Conservation (phyloP, 768 basidiomycete species). For the Suillus variegatus region DNA sequence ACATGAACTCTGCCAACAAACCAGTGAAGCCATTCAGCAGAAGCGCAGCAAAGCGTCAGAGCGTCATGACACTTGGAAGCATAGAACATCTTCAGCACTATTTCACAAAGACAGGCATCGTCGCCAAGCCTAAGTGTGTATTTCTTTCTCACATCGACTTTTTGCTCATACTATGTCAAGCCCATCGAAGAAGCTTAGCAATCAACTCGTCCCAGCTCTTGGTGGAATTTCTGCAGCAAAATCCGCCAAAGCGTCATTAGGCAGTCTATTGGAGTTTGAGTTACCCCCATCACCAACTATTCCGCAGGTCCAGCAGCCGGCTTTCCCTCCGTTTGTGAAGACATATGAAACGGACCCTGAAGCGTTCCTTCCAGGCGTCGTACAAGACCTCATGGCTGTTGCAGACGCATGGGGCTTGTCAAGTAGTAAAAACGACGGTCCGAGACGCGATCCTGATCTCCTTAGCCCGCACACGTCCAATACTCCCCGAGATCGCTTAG, state of each 20-base stretch:
- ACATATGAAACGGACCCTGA: conserved; percentile 76
- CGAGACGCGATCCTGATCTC: conserved; percentile 20
- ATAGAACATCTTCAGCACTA: conserved; percentile 96
- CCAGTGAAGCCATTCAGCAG: conserved; percentile 83
- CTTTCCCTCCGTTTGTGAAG: conserved; percentile 58
- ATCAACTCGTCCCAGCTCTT: conserved; percentile 75
- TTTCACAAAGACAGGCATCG: conserved; percentile 86
- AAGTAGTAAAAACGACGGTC: conserved; percentile 8
- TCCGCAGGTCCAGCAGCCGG: conserved; percentile 45
- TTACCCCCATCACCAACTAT: conserved; percentile 71
- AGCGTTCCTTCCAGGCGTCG: conserved; percentile 71
- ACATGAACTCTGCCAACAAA: conserved; percentile 69
- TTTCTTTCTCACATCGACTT: conserved; percentile 6
- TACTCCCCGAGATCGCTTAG: conserved; percentile 32
- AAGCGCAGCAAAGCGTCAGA: conserved; percentile 90
- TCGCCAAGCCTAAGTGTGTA: conserved; percentile 70
- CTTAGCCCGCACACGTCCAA: conserved; percentile 21
- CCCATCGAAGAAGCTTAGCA: conserved; percentile 49
- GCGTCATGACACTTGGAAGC: conserved; percentile 92
- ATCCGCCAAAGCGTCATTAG: conserved; percentile 38
- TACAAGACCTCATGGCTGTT: conserved; percentile 70
- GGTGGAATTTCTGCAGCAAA: conserved; percentile 56
- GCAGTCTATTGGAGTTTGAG: conserved; percentile 49
- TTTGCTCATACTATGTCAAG: conserved; percentile 27
- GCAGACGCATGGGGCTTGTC: conserved; percentile 61